These are phyloP conservation scores for Solanum rostratum DNA, from an alignment of 257 asterid genomes.

Conservation along the genomic window DNA sequence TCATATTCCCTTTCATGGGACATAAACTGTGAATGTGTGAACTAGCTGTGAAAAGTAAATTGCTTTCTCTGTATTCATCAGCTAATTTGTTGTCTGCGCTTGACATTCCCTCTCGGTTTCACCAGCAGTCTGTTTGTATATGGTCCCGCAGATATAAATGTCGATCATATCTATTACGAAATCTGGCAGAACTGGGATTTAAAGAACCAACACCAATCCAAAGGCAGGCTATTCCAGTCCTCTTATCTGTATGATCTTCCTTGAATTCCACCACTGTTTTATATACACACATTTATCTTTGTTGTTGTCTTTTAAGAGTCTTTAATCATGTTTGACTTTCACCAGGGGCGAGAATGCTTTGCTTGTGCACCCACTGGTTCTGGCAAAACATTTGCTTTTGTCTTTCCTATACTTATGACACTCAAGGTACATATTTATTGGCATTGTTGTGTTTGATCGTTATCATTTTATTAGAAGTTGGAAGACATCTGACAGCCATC, in stretches of 20 bases:
- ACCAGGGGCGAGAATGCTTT: constrained; percentile 89
- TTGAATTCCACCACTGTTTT: constrained; percentile 14
- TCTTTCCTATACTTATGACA: constrained; percentile 75
- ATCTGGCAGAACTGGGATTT: constrained; percentile 59
- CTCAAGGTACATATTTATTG: constrained; percentile 38
- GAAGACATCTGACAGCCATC: constrained; percentile 14
- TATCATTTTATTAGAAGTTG: not conserved
- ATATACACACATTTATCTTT: not conserved
- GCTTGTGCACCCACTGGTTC: constrained; percentile 96
- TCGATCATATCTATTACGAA: constrained; percentile 53
- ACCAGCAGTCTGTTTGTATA: not conserved
- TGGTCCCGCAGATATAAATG: constrained; percentile 46
- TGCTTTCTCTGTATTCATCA: not conserved
- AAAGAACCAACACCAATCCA: constrained; percentile 94
- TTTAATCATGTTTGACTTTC: not conserved
- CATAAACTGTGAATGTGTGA: not conserved
- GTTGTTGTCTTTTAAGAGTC: not conserved
- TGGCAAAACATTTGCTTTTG: constrained; percentile 87
- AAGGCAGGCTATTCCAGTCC: constrained; percentile 91
- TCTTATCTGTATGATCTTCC: constrained; percentile 71
- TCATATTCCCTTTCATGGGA: not conserved
- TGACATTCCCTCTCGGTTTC: not conserved
- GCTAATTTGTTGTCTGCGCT: not conserved
- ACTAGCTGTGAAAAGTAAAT: not conserved
- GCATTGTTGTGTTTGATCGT: not conserved